Percentiles rank a stretch among this genome's conserved stretches.
phyloP scores from a whole-genome alignment of 768 basidiomycete species.

The Multifurca ochricompacta region DNA sequence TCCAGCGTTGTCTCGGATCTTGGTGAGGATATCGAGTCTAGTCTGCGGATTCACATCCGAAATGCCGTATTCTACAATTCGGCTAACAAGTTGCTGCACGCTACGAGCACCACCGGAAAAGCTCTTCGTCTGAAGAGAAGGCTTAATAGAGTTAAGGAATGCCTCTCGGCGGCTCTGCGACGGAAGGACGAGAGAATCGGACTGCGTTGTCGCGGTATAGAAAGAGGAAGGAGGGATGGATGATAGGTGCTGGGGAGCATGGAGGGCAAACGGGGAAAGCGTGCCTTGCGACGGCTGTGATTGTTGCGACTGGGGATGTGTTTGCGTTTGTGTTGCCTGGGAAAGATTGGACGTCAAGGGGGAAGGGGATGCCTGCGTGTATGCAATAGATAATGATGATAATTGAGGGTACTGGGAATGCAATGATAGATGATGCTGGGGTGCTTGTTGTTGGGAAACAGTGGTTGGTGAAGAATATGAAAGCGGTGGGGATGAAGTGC shows the following conservation, averaged over 20 bases:
- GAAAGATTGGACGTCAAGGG: conserved; percentile 14
- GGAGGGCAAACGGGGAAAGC: conserved; percentile 62
- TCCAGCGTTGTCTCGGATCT: conserved; percentile 75
- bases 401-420: conserved; percentile 33
- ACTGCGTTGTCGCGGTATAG: conserved; percentile 28
- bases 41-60: conserved; percentile 55
- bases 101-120: conserved; percentile 63
- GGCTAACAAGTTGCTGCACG: conserved; percentile 51
- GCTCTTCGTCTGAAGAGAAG: conserved; percentile 47
- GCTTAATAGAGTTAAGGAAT: conserved; percentile 45
- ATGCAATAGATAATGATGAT: conserved; percentile 28
- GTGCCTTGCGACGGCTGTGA: conserved; percentile 32
- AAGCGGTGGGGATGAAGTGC: conserved; percentile 17
- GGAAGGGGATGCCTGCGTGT: conserved; percentile 14
- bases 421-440: conserved; percentile 33
- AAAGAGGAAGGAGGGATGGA: conserved; percentile 30
- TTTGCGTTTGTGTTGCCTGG: conserved; percentile 17
- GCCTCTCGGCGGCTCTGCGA: conserved; percentile 46
- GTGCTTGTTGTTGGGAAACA: conserved; percentile 38
- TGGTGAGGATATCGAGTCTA: conserved; percentile 69
- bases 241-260: conserved; percentile 39
- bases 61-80: conserved; percentile 52
- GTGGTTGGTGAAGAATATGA: conserved; percentile 23
- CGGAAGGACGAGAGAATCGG: conserved; percentile 30
- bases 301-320: conserved; percentile 28